Conservation (phyloP, 495 filamentous ascomycete species). For the Lophium mytilinum region DNA sequence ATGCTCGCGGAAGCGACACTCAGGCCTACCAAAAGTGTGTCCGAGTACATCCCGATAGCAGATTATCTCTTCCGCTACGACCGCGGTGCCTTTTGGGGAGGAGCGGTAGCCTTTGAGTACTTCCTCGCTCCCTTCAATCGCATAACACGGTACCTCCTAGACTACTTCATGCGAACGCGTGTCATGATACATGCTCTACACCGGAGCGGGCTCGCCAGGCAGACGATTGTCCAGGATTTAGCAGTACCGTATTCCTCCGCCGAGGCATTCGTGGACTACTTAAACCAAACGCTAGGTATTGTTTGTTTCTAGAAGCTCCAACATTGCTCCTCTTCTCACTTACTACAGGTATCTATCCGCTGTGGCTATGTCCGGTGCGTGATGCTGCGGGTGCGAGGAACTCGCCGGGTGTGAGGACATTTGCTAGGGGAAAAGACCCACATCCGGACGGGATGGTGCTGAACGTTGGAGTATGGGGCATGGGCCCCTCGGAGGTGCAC, state of each 20-base stretch:
- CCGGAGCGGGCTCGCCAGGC: slow-evolving; percentile 39
- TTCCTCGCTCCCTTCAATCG: slow-evolving; percentile 47
- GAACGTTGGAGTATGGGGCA: slow-evolving; percentile 52
- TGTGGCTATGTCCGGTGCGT: slow-evolving; percentile 53
- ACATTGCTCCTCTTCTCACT: too few species aligned
- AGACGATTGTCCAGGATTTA: slow-evolving; percentile 54
- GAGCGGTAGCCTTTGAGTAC: slow-evolving; percentile 44
- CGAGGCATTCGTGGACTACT: slow-evolving; percentile 41
- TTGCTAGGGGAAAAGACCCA: not conserved
- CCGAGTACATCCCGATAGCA: slow-evolving; percentile 44
- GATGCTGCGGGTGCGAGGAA: not conserved
- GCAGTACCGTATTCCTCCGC: slow-evolving; percentile 42
- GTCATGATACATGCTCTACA: slow-evolving; percentile 55
- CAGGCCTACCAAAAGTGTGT: slow-evolving; percentile 8
- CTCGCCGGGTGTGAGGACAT: not conserved
- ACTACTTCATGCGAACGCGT: slow-evolving; percentile 56
- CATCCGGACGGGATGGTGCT: slow-evolving; percentile 31
- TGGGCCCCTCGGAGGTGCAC: slow-evolving; percentile 29
- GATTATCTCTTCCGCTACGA: slow-evolving; percentile 60
- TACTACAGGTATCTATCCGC: slow-evolving; percentile 45
- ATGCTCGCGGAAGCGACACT: slow-evolving; percentile 11
- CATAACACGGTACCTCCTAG: slow-evolving; percentile 46
- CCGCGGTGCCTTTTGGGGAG: slow-evolving; percentile 55
- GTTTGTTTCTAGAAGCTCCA: too few species aligned
- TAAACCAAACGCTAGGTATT: slow-evolving; percentile 37